These are phyloP conservation scores for Stagonosporopsis vannaccii DNA, from an alignment of 2,329 filamentous ascomycete genomes.

Conservation along the genomic window DNA sequence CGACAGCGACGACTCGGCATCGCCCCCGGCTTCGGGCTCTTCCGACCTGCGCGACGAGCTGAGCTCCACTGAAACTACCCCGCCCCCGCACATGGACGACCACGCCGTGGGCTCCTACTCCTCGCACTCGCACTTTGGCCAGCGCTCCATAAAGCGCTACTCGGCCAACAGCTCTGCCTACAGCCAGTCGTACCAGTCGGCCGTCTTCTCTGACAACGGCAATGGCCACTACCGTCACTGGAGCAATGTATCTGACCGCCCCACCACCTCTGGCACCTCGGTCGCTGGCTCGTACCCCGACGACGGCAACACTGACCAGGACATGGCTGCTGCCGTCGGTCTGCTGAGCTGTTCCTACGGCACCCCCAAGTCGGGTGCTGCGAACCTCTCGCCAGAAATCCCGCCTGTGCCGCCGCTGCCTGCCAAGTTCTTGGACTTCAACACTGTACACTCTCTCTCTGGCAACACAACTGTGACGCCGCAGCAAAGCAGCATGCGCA, in stretches of 20 bases:
- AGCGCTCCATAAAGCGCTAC: constrained; percentile 53
- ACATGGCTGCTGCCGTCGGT: constrained; percentile 88
- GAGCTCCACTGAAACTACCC: constrained; percentile 92
- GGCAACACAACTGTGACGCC: constrained; percentile 61
- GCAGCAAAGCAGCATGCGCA: constrained; percentile 67
- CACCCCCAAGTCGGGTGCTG: constrained; percentile 73
- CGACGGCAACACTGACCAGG: constrained; percentile 74
- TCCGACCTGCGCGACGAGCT: constrained; percentile 77
- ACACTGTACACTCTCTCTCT: constrained; percentile 61
- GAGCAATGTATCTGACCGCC: constrained; percentile 74
- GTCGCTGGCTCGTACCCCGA: constrained; percentile 71
- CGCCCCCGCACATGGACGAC: constrained; percentile 78
- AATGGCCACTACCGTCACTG: constrained; percentile 71
- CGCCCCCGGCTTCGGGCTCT: constrained; percentile 80
- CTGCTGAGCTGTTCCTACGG: constrained; percentile 90
- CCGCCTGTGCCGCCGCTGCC: constrained; percentile 90
- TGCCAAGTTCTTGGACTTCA: constrained; percentile 73
- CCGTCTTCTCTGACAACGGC: constrained; percentile 64
- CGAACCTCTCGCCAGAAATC: constrained; percentile 72
- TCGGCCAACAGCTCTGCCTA: constrained; percentile 59
- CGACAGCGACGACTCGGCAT: constrained; percentile 81
- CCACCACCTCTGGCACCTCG: constrained; percentile 71
- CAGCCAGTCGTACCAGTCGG: constrained; percentile 84
- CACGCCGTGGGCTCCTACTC: constrained; percentile 60
- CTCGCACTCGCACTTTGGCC: constrained; percentile 44